phyloP scores from a whole-genome alignment of 257 asterid species.

The Verbascum thapsus region DNA sequence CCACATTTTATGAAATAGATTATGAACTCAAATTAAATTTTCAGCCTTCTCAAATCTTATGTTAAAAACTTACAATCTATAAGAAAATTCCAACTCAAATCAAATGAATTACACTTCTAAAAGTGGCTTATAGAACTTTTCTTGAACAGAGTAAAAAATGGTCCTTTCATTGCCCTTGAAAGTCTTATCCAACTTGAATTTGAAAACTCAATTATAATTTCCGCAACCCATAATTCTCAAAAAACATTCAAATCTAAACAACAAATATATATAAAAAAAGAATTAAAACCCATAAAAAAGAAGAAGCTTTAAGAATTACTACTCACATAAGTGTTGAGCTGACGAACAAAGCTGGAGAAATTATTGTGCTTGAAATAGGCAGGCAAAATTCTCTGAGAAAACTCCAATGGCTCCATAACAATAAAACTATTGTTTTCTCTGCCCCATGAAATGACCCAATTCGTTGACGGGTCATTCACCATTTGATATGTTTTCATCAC shows the following conservation, averaged over 20 bases:
- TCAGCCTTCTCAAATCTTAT: too few species aligned
- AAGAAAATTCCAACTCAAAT: too few species aligned
- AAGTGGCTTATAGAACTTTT: too few species aligned
- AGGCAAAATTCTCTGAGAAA: slow-evolving; percentile 54
- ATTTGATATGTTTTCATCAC: slow-evolving; percentile 69
- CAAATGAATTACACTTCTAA: too few species aligned
- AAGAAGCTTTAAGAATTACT: background rate
- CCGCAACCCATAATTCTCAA: too few species aligned
- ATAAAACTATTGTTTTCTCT: slow-evolving; percentile 50
- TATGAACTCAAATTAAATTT: too few species aligned
- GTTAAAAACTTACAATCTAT: too few species aligned
- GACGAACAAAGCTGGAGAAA: slow-evolving; percentile 78
- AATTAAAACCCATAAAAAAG: background rate
- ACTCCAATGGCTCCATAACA: slow-evolving; percentile 54
- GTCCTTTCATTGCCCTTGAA: too few species aligned
- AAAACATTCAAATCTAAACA: background rate
- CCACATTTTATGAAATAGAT: too few species aligned
- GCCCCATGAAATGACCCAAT: slow-evolving; percentile 55
- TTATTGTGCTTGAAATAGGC: slow-evolving; percentile 64
- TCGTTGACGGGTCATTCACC: slow-evolving; percentile 55
- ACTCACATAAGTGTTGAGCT: slow-evolving; percentile 72
- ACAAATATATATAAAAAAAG: background rate
- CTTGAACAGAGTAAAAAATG: too few species aligned
- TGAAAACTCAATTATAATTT: too few species aligned
- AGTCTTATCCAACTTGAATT: too few species aligned